These are phyloP conservation scores for Phenoliferia sp. DNA, from an alignment of 1,284 basidiomycete species.

Conservation along the genomic window DNA sequence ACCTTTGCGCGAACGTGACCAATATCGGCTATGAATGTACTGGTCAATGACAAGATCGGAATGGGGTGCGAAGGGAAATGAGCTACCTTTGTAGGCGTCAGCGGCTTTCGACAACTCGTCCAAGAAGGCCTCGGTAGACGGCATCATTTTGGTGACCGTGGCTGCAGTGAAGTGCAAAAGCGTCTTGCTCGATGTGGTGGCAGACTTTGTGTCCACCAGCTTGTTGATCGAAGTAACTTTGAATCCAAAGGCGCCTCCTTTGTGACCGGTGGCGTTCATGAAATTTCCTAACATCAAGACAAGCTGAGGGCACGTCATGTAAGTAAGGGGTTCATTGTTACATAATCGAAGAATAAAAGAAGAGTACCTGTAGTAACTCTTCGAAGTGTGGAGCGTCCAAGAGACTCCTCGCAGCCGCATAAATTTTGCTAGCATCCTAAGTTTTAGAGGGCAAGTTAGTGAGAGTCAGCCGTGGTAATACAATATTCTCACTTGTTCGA, in stretches of 20 bases:
- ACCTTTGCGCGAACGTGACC: constrained; percentile 45
- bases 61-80: neutral
- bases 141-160: constrained; percentile 82
- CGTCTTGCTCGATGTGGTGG: constrained; percentile 75
- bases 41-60: neutral
- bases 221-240: constrained; percentile 97
- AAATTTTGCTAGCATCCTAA: constrained; percentile 71
- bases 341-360: constrained; percentile 7
- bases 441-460: constrained; percentile 4
- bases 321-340: neutral
- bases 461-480: constrained; percentile 18
- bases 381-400: constrained; percentile 77
- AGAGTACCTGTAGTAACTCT: constrained; percentile 69
- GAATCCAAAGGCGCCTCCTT: constrained; percentile 97
- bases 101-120: constrained; percentile 84
- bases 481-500: constrained; percentile 45
- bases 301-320: constrained; percentile 51
- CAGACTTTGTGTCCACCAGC: constrained; percentile 95
- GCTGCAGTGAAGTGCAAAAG: constrained; percentile 91
- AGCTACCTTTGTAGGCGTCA: constrained; percentile 83
- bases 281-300: constrained; percentile 96
- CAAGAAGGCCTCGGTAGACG: constrained; percentile 78
- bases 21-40: constrained; percentile 48
- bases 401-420: constrained; percentile 70
- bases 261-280: constrained; percentile 94